Evolutionary conservation across 495 filamentous ascomycete species (phyloP).

Genomic region (Penicillium simplicissimum): DNA sequence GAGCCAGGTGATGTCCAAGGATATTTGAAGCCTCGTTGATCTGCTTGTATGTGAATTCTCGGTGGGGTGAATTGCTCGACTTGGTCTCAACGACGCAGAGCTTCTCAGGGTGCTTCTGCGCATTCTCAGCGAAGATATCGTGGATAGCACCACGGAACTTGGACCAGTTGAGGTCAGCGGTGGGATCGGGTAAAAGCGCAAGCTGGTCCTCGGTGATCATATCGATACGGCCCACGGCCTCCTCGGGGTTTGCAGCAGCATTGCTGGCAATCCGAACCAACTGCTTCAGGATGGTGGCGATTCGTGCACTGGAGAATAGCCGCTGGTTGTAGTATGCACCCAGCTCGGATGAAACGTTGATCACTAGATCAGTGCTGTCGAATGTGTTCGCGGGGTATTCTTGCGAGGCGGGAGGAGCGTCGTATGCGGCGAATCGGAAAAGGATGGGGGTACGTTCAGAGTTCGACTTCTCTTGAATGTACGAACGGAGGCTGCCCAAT

Average conservation of each 20-base stretch:
- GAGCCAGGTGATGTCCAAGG: conserved; percentile 74
- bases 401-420: conserved; percentile 49
- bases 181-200: conserved; percentile 69
- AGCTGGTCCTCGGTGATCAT: conserved; percentile 49
- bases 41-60: conserved; percentile 82
- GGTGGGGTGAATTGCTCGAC: conserved; percentile 55
- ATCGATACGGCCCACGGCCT: conserved; percentile 49
- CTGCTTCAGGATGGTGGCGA: conserved; percentile 48
- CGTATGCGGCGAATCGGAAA: conserved; percentile 52
- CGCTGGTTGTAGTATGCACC: conserved; percentile 54
- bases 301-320: conserved; percentile 50
- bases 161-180: conserved; percentile 77
- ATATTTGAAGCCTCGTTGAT: conserved; percentile 85
- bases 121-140: conserved; percentile 72
- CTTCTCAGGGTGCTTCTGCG: conserved; percentile 70
- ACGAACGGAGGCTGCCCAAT: conserved; percentile 43
- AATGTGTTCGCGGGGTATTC: conserved; percentile 49
- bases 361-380: conserved; percentile 49
- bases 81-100: conserved; percentile 84
- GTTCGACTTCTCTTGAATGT: conserved; percentile 48
- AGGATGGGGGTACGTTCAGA: conserved; percentile 44
- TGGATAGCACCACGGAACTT: conserved; percentile 80
- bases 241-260: conserved; percentile 45
- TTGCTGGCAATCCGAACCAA: conserved; percentile 43
- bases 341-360: conserved; percentile 47